Evolutionary conservation across 306 rosid genomes (phyloP).

Genomic region (Abrus pulchellus): DNA sequence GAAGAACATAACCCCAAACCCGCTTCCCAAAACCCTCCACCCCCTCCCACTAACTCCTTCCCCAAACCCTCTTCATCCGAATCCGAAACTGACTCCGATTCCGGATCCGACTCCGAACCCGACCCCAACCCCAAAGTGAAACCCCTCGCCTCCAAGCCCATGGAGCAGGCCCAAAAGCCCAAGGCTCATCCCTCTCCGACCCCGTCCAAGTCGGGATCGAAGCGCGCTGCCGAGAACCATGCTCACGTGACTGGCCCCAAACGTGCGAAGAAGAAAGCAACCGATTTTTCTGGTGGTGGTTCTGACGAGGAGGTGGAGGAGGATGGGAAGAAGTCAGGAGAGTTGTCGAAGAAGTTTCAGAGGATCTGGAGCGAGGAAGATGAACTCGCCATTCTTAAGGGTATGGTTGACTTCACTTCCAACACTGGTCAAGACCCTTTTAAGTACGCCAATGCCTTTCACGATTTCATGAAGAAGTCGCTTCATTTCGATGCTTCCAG

Average conservation of each 20-base stretch:
- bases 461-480: conserved; percentile 60
- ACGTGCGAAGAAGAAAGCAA: conserved; percentile 57
- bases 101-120: conserved; percentile 63
- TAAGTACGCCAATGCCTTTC: conserved; percentile 47
- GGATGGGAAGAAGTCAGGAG: conserved; percentile 50
- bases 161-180: conserved; percentile 56
- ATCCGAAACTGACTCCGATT: conserved; percentile 55
- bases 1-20: not conserved
- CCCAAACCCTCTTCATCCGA: conserved; percentile 55
- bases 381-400: conserved; percentile 58
- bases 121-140: conserved; percentile 56
- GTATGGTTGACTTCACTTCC: conserved; percentile 53
- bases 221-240: conserved; percentile 46
- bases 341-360: conserved; percentile 60
- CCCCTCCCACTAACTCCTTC: conserved; percentile 33
- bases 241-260: conserved; percentile 13
- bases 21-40: conserved; percentile 47
- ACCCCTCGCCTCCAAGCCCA: conserved; percentile 63
- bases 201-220: conserved; percentile 46
- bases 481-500: conserved; percentile 53
- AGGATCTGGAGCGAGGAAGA: conserved; percentile 73
- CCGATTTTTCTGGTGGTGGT: not conserved
- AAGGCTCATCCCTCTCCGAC: conserved; percentile 39
- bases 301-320: conserved; percentile 47
- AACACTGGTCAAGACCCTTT: conserved; percentile 54